Conservation (phyloP, 768 basidiomycete species). For the Porphyrellus cyaneotinctus region DNA sequence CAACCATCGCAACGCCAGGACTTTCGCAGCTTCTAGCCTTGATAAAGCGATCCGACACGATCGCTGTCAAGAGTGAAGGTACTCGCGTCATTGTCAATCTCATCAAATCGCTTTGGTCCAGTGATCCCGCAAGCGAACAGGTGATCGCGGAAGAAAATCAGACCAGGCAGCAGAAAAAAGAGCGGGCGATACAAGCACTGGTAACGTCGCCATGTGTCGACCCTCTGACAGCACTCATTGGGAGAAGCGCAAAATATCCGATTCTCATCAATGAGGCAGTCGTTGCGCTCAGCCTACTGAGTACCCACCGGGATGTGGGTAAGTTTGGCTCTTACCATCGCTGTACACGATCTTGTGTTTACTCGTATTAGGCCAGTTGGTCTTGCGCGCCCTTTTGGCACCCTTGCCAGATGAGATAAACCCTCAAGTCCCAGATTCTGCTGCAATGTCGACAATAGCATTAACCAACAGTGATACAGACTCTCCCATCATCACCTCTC, state of each 20-base stretch:
- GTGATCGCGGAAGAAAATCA: constrained; percentile 32
- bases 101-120: constrained; percentile 72
- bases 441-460: constrained; percentile 36
- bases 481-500: constrained; percentile 46
- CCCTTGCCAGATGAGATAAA: constrained; percentile 43
- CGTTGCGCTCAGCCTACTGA: constrained; percentile 75
- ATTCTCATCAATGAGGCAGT: constrained; percentile 87
- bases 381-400: constrained; percentile 54
- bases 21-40: constrained; percentile 71
- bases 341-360: not conserved
- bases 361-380: constrained; percentile 48
- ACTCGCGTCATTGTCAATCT: constrained; percentile 86
- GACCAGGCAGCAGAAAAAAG: constrained; percentile 46
- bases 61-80: constrained; percentile 84
- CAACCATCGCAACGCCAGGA: constrained; percentile 40
- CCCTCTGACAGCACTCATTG: constrained; percentile 67
- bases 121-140: constrained; percentile 34
- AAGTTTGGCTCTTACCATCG: constrained; percentile 20
- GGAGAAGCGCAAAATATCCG: constrained; percentile 74
- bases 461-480: constrained; percentile 43
- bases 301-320: constrained; percentile 65
- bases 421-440: constrained; percentile 29
- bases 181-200: constrained; percentile 50
- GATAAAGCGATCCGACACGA: constrained; percentile 71
- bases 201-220: constrained; percentile 52